Percentiles rank a stretch among this genome's conserved stretches.
Conservation (phyloP, 305 asterid genomes). For the Fraxinus velutina region DNA sequence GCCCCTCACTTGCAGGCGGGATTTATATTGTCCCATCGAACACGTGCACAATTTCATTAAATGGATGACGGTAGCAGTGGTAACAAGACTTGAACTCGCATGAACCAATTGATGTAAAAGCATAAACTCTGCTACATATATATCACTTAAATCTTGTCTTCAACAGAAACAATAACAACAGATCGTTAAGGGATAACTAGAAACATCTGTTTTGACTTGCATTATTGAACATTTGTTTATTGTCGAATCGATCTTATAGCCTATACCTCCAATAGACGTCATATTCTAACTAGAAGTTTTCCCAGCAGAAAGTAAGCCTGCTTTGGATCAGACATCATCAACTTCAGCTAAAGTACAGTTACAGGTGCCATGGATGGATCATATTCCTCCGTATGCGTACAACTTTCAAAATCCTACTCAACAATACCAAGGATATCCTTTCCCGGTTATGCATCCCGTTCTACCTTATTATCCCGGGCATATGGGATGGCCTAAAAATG, state of each 20-base stretch:
- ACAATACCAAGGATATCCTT: slow-evolving; percentile 53
- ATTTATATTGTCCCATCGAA: not conserved
- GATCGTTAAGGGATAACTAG: not conserved
- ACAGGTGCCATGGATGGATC: slow-evolving; percentile 81
- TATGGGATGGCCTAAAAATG: slow-evolving; percentile 49
- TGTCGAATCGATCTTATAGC: not conserved
- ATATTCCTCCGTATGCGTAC: slow-evolving; percentile 69
- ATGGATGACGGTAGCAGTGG: not conserved
- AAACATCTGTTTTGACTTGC: not conserved
- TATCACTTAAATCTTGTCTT: not conserved
- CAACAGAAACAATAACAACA: not conserved
- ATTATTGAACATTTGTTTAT: not conserved
- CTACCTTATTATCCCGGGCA: slow-evolving; percentile 65
- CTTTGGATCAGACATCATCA: slow-evolving; percentile 39
- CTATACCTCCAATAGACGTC: not conserved
- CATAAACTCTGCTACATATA: not conserved
- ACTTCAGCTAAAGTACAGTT: slow-evolving; percentile 42
- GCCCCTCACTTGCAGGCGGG: not conserved
- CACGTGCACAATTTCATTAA: not conserved
- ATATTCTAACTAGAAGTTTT: slow-evolving; percentile 13
- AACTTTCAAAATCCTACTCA: slow-evolving; percentile 51
- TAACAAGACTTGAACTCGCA: not conserved
- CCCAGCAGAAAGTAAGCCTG: slow-evolving; percentile 43
- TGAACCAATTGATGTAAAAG: not conserved
- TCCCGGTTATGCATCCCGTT: slow-evolving; percentile 49